Conservation (phyloP, 2,329 filamentous ascomycete genomes). For the Pseudomassariella vexata region DNA sequence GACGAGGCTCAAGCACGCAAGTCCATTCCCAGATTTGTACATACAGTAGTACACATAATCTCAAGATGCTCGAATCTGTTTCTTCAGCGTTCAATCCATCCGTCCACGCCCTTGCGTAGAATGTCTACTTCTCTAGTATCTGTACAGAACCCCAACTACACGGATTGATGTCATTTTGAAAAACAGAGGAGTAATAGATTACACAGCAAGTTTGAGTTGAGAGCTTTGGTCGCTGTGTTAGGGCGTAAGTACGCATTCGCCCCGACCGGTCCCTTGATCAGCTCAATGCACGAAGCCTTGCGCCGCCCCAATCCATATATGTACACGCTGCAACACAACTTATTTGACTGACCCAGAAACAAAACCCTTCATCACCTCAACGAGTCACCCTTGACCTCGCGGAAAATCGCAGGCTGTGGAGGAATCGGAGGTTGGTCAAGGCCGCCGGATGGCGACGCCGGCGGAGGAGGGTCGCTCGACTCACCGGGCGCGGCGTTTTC, state of each 20-base stretch:
- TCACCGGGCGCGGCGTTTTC: slow-evolving; percentile 31
- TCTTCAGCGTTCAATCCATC: too few species aligned
- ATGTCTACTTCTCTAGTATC: slow-evolving; percentile 11
- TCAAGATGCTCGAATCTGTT: too few species aligned
- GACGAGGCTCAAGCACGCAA: too few species aligned
- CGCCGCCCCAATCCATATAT: too few species aligned
- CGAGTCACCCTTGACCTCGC: slow-evolving; percentile 16
- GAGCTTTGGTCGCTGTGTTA: slow-evolving; percentile 19
- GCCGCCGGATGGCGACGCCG: slow-evolving; percentile 44
- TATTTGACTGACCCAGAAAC: too few species aligned
- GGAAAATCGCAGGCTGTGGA: slow-evolving; percentile 20
- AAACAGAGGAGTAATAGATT: slow-evolving; percentile 13
- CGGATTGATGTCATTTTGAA: slow-evolving; percentile 3
- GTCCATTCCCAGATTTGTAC: too few species aligned
- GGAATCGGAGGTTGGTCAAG: slow-evolving; percentile 30
- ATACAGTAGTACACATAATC: too few species aligned
- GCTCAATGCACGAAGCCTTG: too few species aligned
- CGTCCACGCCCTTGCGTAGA: slow-evolving; percentile 3
- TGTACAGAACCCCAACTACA: slow-evolving; percentile 8
- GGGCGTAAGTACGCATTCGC: too few species aligned
- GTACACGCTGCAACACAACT: too few species aligned
- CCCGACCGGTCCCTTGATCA: too few species aligned
- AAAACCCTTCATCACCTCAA: too few species aligned
- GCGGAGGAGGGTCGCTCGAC: slow-evolving; percentile 49
- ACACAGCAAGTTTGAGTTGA: slow-evolving; percentile 22